A percentile compares a stretch with the other conserved stretches of the same genome.
Evolutionary conservation across 2,329 filamentous ascomycete species (phyloP).

Genomic region (Alternaria sp.): DNA sequence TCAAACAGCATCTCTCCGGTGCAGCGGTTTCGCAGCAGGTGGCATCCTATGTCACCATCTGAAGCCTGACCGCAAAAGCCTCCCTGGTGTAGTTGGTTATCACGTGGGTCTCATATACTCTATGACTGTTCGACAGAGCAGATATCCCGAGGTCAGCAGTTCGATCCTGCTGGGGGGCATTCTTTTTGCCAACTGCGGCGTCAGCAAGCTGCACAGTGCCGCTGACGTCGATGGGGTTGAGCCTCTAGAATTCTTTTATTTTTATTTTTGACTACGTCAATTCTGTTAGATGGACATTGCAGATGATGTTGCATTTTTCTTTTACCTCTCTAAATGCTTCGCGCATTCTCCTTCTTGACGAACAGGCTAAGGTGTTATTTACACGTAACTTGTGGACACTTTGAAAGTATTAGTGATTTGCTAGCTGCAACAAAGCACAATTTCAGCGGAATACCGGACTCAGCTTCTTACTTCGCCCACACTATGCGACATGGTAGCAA

Average conservation of each 20-base stretch:
- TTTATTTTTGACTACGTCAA: neutral
- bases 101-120: conserved; percentile 14
- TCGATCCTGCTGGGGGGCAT: conserved; percentile 14
- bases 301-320: neutral
- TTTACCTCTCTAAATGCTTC: neutral
- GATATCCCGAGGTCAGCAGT: conserved; percentile 16
- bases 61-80: neutral
- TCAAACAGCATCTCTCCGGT: neutral
- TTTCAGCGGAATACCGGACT: neutral
- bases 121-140: conserved; percentile 1
- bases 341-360: neutral
- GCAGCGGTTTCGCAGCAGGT: neutral
- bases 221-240: too few relatives aligned
- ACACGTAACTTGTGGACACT: neutral
- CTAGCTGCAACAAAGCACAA: neutral
- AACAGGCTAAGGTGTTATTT: neutral
- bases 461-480: neutral
- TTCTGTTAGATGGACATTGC: neutral
- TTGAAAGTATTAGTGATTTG: neutral
- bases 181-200: neutral
- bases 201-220: fast-evolving
- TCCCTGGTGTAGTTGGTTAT: conserved; percentile 17
- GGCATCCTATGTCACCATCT: neutral
- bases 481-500: neutral
- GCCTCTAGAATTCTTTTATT: too few relatives aligned